A percentile compares a stretch with the other conserved stretches of the same genome.
Conservation (phyloP, 73 alveolate genomes). For the Paramecium bursaria region DNA sequence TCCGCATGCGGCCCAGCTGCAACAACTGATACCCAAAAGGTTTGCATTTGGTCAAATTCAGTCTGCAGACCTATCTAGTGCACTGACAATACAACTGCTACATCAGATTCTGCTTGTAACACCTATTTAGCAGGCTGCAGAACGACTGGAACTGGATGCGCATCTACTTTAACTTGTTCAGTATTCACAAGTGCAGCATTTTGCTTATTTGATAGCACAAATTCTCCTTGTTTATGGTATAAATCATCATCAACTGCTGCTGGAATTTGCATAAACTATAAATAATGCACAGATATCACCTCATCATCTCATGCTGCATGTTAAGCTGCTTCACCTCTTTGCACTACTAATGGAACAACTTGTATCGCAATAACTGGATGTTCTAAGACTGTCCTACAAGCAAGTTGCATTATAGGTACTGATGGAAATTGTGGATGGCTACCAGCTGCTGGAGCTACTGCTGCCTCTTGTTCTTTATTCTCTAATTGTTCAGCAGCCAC, state of each 20-base stretch:
- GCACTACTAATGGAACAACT: not conserved
- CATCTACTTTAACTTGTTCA: not conserved
- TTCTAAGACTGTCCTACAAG: not conserved
- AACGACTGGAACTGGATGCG: not conserved
- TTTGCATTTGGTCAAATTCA: not conserved
- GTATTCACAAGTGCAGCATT: not conserved
- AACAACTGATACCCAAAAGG: not conserved
- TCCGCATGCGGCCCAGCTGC: slow-evolving; percentile 21
- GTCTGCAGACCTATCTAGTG: not conserved
- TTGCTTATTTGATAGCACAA: not conserved
- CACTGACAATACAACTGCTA: not conserved
- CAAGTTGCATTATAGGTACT: not conserved
- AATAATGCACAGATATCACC: not conserved
- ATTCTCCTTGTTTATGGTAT: slow-evolving; percentile 22
- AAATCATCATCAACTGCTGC: not conserved
- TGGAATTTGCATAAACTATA: not conserved
- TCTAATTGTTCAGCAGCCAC: slow-evolving; percentile 4
- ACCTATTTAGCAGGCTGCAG: not conserved
- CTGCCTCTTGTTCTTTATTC: slow-evolving; percentile 21
- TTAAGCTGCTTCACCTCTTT: not conserved
- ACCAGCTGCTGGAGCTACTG: not conserved
- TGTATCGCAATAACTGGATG: slow-evolving; percentile 7
- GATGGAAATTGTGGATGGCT: slow-evolving; percentile 28
- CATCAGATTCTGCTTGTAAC: slow-evolving; percentile 20
- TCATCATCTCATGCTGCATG: not conserved